Base-by-base conservation (phyloP, 495 filamentous ascomycete genomes). In the Neurospora sp. region DNA sequence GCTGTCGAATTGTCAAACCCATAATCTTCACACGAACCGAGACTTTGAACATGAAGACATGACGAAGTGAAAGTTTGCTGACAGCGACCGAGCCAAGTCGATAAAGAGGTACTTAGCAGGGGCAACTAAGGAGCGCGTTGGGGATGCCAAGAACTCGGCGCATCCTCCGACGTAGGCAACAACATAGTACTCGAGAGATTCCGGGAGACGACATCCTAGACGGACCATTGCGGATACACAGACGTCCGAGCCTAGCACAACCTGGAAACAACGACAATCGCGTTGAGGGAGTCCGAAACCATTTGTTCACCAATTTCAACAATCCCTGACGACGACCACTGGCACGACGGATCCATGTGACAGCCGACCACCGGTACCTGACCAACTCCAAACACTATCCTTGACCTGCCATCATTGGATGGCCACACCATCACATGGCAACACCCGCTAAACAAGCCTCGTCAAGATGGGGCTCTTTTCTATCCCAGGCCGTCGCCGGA, bases 401-500 rank as follows among this genome's bases (percentile, higher is more conserved):
- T 68, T 39, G 27, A 38, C 53, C 35, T 27, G 37, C 31, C 41
- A 39, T 22, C 20, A 31, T 71, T 37, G 38, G 61, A 74, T 74
- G 74, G 71, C 70, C 53, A 68, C 68, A 39, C 38, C 14, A 39
- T 69, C 70, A 73, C 71, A 81, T 81, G 78, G 74, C 80, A 65
- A 73, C 74, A 61, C 73, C 77, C 31, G 69, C 71, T 53, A 86
- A 85, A 75, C 42, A 75, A 73, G 27, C 53, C 53, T 59, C 69
- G 39, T 81, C 87, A 71, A 82, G 90, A 89, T 93, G 91, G 91
- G 93, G 94, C 31, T 92, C 90, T 39, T 92, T 99, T 77, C 85
- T 99, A 68, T 91, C 92, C 73, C 93, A 97, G 80, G 94, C 95
- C 70, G 93, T 98, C 70, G 94, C 94, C 38, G 93, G 94, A 45